Percentiles rank a stretch among this genome's conserved stretches.
These are phyloP conservation scores for Kuraishia hungarica DNA, from an alignment of 805 yeast species.

Conservation along the genomic window DNA sequence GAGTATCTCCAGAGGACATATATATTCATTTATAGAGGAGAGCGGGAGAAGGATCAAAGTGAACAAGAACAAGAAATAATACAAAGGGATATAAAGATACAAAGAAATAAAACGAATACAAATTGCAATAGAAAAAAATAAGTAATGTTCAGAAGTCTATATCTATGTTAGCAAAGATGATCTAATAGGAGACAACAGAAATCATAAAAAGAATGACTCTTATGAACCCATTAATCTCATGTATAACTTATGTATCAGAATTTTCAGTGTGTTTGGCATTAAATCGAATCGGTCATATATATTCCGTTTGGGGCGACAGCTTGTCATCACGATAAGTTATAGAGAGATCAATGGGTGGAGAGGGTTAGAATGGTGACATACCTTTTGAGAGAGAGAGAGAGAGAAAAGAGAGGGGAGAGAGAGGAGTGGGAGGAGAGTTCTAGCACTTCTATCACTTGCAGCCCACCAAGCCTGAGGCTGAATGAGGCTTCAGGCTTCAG, in stretches of 20 bases:
- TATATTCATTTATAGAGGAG: no score
- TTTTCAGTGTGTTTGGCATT: constrained; percentile 61
- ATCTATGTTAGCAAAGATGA: background rate
- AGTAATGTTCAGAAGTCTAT: background rate
- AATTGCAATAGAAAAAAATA: background rate
- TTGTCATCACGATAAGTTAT: constrained; percentile 40
- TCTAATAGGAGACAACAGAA: no score
- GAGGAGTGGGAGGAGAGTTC: no score
- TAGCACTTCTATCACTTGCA: no score
- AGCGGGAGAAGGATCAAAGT: no score
- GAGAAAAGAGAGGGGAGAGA: no score
- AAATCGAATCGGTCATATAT: constrained; percentile 62
- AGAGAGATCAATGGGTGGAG: background rate
- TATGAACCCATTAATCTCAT: background rate
- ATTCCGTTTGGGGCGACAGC: constrained; percentile 76
- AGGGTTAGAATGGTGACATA: background rate
- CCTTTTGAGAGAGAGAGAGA: background rate
- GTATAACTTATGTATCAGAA: constrained; percentile 34
- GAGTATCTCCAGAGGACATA: background rate
- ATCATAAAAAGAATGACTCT: no score
- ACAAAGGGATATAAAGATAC: no score
- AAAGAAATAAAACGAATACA: no score
- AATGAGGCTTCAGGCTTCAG: no score
- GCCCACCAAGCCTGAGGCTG: no score
- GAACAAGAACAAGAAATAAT: no score